phyloP scores from a whole-genome alignment of 352 stramenopile species.

The Globisporangium sylvaticum region DNA sequence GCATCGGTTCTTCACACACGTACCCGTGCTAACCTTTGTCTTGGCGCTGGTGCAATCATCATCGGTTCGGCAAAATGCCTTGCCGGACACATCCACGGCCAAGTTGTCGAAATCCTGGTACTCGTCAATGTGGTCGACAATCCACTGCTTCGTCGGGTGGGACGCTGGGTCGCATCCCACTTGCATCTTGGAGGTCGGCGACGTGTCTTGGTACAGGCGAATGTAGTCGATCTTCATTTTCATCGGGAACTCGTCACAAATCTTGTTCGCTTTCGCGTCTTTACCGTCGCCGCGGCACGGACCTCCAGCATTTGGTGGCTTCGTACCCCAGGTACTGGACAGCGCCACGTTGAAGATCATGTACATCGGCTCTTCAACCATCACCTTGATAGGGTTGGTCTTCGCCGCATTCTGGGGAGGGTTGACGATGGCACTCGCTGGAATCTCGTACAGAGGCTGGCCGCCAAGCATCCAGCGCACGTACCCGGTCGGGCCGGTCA shows the following conservation, averaged over 20 bases:
- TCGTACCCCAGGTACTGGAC: constrained; percentile 85
- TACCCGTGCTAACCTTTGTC: constrained; percentile 26
- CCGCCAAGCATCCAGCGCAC: constrained; percentile 79
- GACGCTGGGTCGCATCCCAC: constrained; percentile 54
- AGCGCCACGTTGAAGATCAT: constrained; percentile 95
- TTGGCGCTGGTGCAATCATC: constrained; percentile 48
- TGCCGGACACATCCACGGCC: constrained; percentile 52
- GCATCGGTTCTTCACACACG: constrained; percentile 34
- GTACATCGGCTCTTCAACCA: constrained; percentile 94
- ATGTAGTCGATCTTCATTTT: constrained; percentile 80
- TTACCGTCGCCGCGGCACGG: constrained; percentile 48
- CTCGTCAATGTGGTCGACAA: constrained; percentile 67
- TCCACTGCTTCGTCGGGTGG: constrained; percentile 75
- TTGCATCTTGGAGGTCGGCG: constrained; percentile 36
- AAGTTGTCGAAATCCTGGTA: constrained; percentile 68
- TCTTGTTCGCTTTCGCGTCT: constrained; percentile 39
- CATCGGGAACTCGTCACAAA: constrained; percentile 68
- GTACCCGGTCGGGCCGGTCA: constrained; percentile 48
- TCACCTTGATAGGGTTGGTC: constrained; percentile 82
- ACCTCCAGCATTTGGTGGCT: constrained; percentile 57
- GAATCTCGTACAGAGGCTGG: constrained; percentile 86
- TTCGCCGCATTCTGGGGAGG: constrained; percentile 42
- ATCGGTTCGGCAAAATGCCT: constrained; percentile 48
- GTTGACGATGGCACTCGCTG: constrained; percentile 46
- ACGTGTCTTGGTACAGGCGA: constrained; percentile 65